phyloP scores from a whole-genome alignment of 345 rosid species.

The Salix caprea region DNA sequence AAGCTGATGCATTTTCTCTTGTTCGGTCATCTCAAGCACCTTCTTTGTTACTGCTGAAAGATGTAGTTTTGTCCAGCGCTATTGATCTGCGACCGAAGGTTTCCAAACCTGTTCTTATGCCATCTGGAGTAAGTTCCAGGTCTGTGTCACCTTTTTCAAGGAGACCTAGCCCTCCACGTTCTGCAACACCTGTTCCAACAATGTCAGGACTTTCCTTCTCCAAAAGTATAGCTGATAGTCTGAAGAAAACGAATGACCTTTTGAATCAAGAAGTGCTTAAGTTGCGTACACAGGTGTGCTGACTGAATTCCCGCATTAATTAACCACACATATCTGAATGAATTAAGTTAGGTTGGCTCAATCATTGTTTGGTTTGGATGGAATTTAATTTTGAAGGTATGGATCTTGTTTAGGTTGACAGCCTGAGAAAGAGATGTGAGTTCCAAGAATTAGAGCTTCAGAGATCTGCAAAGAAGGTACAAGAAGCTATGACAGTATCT shows the following conservation, averaged over 20 bases:
- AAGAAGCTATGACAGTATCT: slow-evolving; percentile 70
- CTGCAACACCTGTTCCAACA: slow-evolving; percentile 87
- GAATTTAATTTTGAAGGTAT: slow-evolving; percentile 12
- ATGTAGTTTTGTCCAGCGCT: slow-evolving; percentile 61
- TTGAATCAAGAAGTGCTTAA: slow-evolving; percentile 82
- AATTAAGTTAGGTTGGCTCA: not conserved
- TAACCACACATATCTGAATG: not conserved
- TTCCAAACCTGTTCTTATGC: slow-evolving; percentile 63
- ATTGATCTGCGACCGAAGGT: slow-evolving; percentile 56
- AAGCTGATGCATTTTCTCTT: slow-evolving; percentile 66
- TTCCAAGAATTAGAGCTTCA: slow-evolving; percentile 82
- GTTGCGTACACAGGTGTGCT: slow-evolving; percentile 82
- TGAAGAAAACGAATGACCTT: slow-evolving; percentile 92
- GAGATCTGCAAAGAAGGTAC: slow-evolving; percentile 69
- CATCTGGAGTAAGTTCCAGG: slow-evolving; percentile 83
- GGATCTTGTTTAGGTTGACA: slow-evolving; percentile 57
- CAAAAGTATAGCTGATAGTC: slow-evolving; percentile 68
- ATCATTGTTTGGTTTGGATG: not conserved
- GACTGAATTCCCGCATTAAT: not conserved
- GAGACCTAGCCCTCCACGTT: slow-evolving; percentile 93
- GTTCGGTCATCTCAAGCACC: slow-evolving; percentile 70
- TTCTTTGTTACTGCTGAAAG: slow-evolving; percentile 74
- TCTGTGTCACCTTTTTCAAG: slow-evolving; percentile 95
- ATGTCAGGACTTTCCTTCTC: slow-evolving; percentile 76
- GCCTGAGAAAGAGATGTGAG: slow-evolving; percentile 69